A percentile compares a stretch with the other conserved stretches of the same genome.
phyloP scores from a whole-genome alignment of 345 rosid species.

The Hibiscus trionum region DNA sequence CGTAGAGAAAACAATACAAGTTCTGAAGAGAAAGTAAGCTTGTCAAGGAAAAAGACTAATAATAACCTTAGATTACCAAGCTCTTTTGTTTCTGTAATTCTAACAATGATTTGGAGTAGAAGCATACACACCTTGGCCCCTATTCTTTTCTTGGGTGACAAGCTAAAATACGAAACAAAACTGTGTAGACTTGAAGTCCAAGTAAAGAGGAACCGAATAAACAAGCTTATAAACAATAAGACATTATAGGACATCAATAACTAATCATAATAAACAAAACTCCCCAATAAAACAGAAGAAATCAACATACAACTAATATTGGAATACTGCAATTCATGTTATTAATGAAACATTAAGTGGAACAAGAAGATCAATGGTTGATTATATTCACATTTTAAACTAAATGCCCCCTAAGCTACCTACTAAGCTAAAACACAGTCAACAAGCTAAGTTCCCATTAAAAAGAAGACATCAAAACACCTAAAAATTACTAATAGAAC shows the following conservation, averaged over 20 bases:
- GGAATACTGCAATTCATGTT: not conserved
- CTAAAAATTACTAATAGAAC: not conserved
- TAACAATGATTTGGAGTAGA: not conserved
- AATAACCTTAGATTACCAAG: not conserved
- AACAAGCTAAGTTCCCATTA: not conserved
- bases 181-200: not conserved
- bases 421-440: not conserved
- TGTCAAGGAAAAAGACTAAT: not conserved
- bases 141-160: not conserved
- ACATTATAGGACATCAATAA: too few relatives aligned
- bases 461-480: not conserved
- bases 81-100: not conserved
- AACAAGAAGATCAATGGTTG: conserved; percentile 5
- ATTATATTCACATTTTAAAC: conserved; percentile 16
- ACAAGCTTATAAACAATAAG: too few relatives aligned
- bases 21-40: not conserved
- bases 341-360: conserved; percentile 4
- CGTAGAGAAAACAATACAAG: not conserved
- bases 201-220: not conserved
- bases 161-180: too few relatives aligned
- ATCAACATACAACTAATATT: not conserved
- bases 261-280: too few relatives aligned
- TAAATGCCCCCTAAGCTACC: conserved; percentile 6
- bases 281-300: too few relatives aligned
- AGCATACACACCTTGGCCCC: not conserved